These are phyloP conservation scores for Aspergillus affinis DNA, from an alignment of 495 filamentous ascomycete genomes.

Conservation along the genomic window DNA sequence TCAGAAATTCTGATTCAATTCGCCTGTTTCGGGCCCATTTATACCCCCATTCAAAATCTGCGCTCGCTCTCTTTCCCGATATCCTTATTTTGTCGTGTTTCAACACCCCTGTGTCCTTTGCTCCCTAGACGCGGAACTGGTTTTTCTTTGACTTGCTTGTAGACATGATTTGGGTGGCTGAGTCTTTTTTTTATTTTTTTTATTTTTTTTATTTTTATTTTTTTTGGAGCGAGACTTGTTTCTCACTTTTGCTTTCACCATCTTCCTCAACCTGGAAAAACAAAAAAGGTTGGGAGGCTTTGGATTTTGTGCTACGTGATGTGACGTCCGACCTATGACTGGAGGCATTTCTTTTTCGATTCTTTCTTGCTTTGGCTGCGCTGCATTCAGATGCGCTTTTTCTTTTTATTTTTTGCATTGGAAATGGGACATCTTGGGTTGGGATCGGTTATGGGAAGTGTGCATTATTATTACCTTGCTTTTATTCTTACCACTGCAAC, in stretches of 20 bases:
- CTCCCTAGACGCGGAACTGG: conserved; percentile 17
- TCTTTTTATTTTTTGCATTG: conserved; percentile 15
- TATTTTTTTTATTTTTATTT: conserved; percentile 15
- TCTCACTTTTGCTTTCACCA: conserved; percentile 7
- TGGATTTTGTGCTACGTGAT: neutral
- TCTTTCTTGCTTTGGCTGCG: conserved; percentile 5
- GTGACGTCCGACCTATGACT: conserved; percentile 9
- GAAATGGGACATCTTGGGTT: conserved; percentile 15
- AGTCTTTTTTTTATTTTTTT: conserved; percentile 14
- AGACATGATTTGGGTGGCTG: conserved; percentile 20
- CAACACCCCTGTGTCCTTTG: conserved; percentile 6
- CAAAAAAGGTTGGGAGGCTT: neutral
- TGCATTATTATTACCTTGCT: conserved; percentile 1
- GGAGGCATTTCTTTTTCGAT: conserved; percentile 6
- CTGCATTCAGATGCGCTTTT: conserved; percentile 7
- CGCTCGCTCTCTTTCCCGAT: neutral
- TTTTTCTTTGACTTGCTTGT: conserved; percentile 15
- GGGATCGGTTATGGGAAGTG: conserved; percentile 15
- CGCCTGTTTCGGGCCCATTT: neutral
- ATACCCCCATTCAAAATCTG: conserved; percentile 2
- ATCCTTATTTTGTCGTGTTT: conserved; percentile 7
- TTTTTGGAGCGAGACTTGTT: conserved; percentile 12
- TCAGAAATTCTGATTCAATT: neutral
- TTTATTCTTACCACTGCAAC: neutral
- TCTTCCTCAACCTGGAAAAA: neutral